These are phyloP conservation scores for Vitis labrusca DNA, from an alignment of 164 flowering plant genomes.

Conservation along the genomic window DNA sequence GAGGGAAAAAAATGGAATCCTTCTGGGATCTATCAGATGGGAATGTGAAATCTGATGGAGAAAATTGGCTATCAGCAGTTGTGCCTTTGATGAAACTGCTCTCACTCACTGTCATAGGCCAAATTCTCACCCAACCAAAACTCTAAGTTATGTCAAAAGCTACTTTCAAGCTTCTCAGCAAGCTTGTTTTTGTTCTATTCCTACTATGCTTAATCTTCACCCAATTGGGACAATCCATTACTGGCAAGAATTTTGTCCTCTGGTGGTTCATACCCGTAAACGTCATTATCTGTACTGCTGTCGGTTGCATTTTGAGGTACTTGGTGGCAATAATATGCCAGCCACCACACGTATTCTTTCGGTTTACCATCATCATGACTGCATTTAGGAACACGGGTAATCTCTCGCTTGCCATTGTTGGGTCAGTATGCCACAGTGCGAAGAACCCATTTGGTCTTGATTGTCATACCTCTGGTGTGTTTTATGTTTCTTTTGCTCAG, in stretches of 20 bases:
- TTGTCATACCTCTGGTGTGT: slow-evolving; percentile 48
- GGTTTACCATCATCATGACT: slow-evolving; percentile 64
- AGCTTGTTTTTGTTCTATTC: slow-evolving; percentile 68
- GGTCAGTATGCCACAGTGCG: slow-evolving; percentile 51
- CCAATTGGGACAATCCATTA: slow-evolving; percentile 48
- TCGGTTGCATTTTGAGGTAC: slow-evolving; percentile 58
- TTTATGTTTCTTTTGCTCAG: slow-evolving; percentile 68
- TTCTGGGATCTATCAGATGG: neutral
- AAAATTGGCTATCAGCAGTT: slow-evolving; percentile 35
- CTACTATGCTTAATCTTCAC: slow-evolving; percentile 65
- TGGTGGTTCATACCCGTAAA: slow-evolving; percentile 87
- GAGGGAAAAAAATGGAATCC: neutral
- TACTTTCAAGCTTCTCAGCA: slow-evolving; percentile 66
- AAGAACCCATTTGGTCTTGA: slow-evolving; percentile 53
- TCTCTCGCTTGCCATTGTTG: slow-evolving; percentile 55
- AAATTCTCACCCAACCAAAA: slow-evolving; percentile 50
- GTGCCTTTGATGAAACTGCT: slow-evolving; percentile 62
- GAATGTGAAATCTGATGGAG: slow-evolving; percentile 1
- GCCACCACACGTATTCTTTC: slow-evolving; percentile 50
- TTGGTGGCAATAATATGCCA: slow-evolving; percentile 55
- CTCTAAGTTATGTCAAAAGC: slow-evolving; percentile 48
- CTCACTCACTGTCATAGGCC: slow-evolving; percentile 48
- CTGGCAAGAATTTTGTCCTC: slow-evolving; percentile 32
- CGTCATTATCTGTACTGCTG: slow-evolving; percentile 47
- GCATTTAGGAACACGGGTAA: slow-evolving; percentile 76